Evolutionary conservation across 768 basidiomycete genomes (phyloP).

Genomic region (Suillus tomentosus): DNA sequence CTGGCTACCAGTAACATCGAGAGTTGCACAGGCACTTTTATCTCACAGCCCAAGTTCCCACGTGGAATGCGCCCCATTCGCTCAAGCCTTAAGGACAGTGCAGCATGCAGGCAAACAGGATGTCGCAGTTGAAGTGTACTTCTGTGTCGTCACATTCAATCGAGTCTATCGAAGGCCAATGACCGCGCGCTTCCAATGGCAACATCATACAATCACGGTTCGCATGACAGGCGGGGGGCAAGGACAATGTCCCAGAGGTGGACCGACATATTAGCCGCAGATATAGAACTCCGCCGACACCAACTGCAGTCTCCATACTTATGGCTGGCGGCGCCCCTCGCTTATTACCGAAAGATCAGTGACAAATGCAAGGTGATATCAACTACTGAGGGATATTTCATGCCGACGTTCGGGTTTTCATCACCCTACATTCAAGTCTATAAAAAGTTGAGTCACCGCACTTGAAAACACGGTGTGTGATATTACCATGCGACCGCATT

Average conservation of each 20-base stretch:
- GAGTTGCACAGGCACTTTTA: not conserved
- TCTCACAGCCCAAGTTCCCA: no score
- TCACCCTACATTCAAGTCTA: not conserved
- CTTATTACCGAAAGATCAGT: not conserved
- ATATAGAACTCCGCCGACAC: not conserved
- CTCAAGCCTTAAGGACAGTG: not conserved
- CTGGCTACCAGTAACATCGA: not conserved
- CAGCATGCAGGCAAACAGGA: not conserved
- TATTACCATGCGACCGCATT: not conserved
- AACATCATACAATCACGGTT: not conserved
- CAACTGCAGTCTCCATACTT: not conserved
- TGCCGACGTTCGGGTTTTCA: not conserved
- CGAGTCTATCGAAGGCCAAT: not conserved
- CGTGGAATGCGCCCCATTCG: not conserved
- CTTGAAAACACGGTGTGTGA: not conserved
- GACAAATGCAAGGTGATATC: not conserved
- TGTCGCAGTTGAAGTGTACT: not conserved
- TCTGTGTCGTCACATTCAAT: not conserved
- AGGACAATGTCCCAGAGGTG: not conserved
- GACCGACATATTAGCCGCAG: not conserved
- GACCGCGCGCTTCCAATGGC: not conserved
- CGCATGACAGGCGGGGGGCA: not conserved
- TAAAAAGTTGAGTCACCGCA: not conserved
- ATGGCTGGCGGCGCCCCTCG: not conserved
- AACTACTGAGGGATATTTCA: not conserved